These are phyloP conservation scores for Rubroshorea leprosula DNA, from an alignment of 345 rosid species.

Conservation along the genomic window DNA sequence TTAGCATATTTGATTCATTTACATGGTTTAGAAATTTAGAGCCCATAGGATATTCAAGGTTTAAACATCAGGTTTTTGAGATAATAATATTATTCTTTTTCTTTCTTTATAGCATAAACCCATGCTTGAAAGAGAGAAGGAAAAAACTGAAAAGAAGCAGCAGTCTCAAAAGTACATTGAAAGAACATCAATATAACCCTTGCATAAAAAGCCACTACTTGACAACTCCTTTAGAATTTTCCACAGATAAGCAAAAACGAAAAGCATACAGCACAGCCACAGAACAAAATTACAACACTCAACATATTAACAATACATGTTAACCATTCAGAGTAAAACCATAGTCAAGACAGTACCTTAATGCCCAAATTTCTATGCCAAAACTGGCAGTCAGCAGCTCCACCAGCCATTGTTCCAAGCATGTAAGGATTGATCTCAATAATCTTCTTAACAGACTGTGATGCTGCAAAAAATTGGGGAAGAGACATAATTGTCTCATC, in stretches of 20 bases:
- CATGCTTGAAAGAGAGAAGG: background rate
- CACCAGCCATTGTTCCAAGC: slow-evolving; percentile 92
- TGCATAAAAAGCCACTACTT: background rate
- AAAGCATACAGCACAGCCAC: too few species aligned
- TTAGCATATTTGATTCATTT: background rate
- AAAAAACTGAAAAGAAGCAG: background rate
- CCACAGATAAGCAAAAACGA: background rate
- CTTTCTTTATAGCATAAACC: background rate
- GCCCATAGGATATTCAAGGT: background rate
- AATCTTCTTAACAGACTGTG: slow-evolving; percentile 77
- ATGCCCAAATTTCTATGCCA: slow-evolving; percentile 83
- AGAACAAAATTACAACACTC: background rate
- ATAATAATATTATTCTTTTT: background rate
- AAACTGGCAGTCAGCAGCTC: slow-evolving; percentile 86
- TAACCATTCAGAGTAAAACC: background rate
- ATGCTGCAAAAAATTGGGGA: slow-evolving; percentile 36
- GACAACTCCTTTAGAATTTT: background rate
- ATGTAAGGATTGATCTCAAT: slow-evolving; percentile 78
- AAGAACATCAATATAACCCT: too few species aligned
- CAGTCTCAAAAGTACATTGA: background rate
- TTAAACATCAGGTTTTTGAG: slow-evolving; percentile 4
- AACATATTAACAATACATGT: background rate
- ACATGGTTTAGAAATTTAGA: background rate
- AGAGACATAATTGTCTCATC: background rate
- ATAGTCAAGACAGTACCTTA: slow-evolving; percentile 35